Conservation (phyloP, 2,329 filamentous ascomycete genomes). For the Talaromyces sp. region DNA sequence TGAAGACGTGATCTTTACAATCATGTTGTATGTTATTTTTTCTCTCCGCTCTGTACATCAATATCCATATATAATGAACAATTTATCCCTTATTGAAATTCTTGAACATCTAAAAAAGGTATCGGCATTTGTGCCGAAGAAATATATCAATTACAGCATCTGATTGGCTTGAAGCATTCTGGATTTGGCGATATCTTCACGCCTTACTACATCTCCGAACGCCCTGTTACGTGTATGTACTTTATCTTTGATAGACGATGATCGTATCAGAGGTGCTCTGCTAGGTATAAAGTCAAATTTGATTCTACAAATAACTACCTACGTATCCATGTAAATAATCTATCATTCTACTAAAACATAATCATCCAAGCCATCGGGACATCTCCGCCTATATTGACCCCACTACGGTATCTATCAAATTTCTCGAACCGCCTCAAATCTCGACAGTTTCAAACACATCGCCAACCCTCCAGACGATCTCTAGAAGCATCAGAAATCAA, state of each 20-base stretch:
- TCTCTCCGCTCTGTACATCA: background rate
- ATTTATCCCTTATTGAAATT: background rate
- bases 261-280: too few relatives aligned
- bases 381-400: background rate
- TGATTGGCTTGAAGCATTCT: background rate
- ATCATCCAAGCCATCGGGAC: background rate
- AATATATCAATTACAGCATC: background rate
- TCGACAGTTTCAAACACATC: background rate
- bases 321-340: background rate
- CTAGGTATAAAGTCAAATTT: background rate
- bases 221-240: background rate
- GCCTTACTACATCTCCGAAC: background rate
- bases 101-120: too few relatives aligned
- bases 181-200: background rate
- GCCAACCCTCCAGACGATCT: background rate
- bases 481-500: background rate
- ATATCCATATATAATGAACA: background rate
- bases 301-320: background rate
- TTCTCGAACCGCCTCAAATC: background rate
- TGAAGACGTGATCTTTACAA: slow-evolving; percentile 16
- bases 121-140: background rate
- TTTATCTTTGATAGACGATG: background rate
- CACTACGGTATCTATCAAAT: background rate
- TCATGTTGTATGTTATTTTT: background rate
- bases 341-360: background rate